Evolutionary conservation across 192 early-diverging fungal species (phyloP), one percentile per base, ranked within the genome.

Genomic region (Coemansia sp.): DNA sequence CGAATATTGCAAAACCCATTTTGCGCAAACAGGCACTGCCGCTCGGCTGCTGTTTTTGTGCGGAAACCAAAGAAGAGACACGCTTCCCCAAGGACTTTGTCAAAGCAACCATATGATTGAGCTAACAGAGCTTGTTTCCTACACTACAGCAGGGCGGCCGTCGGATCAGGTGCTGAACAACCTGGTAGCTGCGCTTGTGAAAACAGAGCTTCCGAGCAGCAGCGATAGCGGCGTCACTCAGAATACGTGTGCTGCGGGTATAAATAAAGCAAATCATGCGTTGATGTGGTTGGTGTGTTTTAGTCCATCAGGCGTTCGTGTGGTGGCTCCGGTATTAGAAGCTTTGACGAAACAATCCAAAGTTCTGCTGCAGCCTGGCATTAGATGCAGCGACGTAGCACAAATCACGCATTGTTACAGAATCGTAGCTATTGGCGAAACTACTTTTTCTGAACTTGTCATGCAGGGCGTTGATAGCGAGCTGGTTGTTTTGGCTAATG

Each of bases 221-320:
- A 14, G 3, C 12, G 42, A 2, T 45, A 2, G 42, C 2, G 42
- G 20, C 20, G 49, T 50, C 49, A 22, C 5, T 22, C 17, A 22
- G 49, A 5, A 50, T 50, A 50, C 5, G 5, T 5, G 5, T 20
- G 17, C 4, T 17, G n/a, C 49, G 17, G 16, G 49, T 25, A 51
- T 28, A 17, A 10, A 0, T 18, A 34, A 29, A 11, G 28, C 48
- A 33, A 18, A 10, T 14, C 12, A 48, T 31, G 2, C 34, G 54
- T 25, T 54, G 20, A 33, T 75, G 20, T 81, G 78, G 72, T 56
- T 81, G 61, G 78, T 72, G 63, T 20, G 75, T 38, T 81, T 81
- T 50, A 81, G 78, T 48, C 78, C 78, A 2, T 81, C 78, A 16
- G 78, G 78, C 0, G 78, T 74, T 14, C 73, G 78, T 0, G 78